Conservation (phyloP, 805 yeast species). For the Suhomyces canberraensis region DNA sequence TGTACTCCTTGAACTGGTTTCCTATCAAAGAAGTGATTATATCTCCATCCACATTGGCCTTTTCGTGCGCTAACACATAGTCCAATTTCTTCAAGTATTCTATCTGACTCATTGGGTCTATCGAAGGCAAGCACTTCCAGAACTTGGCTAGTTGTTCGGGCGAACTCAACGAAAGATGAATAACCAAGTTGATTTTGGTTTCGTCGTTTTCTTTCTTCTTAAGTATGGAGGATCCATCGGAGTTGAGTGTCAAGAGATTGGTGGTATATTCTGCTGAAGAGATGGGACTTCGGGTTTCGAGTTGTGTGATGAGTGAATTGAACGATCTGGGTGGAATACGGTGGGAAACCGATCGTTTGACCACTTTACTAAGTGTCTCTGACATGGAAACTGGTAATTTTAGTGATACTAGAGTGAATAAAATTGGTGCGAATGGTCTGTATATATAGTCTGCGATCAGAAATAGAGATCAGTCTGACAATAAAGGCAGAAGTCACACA, state of each 20-base stretch:
- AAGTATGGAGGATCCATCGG: neutral
- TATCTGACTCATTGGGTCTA: slow-evolving; percentile 8
- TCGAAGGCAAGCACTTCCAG: slow-evolving; percentile 19
- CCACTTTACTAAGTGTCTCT: slow-evolving; percentile 14
- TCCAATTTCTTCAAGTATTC: slow-evolving; percentile 12
- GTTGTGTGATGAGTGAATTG: slow-evolving; percentile 24
- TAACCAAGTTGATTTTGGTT: slow-evolving; percentile 14
- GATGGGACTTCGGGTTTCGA: slow-evolving; percentile 19
- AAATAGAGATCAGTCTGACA: too few species aligned
- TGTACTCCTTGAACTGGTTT: slow-evolving; percentile 12
- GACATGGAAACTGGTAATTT: too few species aligned
- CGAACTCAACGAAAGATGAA: slow-evolving; percentile 18
- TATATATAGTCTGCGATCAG: too few species aligned
- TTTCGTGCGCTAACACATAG: slow-evolving; percentile 3
- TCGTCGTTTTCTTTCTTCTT: slow-evolving; percentile 5
- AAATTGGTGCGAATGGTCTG: too few species aligned
- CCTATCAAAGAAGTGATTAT: slow-evolving; percentile 10
- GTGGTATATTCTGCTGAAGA: slow-evolving; percentile 23
- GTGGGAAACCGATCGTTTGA: slow-evolving; percentile 18
- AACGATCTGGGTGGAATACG: slow-evolving; percentile 23
- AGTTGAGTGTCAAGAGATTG: slow-evolving; percentile 20
- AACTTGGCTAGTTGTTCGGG: slow-evolving; percentile 17
- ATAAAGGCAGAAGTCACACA: too few species aligned
- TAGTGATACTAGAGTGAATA: too few species aligned
- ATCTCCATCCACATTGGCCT: slow-evolving; percentile 4